These are phyloP conservation scores for Mimosa pudica DNA, from an alignment of 306 rosid species.

Conservation along the genomic window DNA sequence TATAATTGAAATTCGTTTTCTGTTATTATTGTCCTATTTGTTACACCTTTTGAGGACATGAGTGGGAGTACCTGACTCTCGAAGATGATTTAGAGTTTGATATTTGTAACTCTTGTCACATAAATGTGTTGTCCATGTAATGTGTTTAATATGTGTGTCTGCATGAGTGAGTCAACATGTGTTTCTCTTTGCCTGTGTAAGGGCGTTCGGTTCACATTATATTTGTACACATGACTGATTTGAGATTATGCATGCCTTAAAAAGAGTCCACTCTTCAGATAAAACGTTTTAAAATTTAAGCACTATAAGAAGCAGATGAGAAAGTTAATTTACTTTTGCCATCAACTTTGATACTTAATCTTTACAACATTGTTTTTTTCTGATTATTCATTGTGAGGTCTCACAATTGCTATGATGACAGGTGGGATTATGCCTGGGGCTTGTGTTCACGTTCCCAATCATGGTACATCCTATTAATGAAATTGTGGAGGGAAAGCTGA, in stretches of 20 bases:
- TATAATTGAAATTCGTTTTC: constrained; percentile 1
- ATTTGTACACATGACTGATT: not conserved
- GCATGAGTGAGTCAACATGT: not conserved
- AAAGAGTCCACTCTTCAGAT: constrained; percentile 14
- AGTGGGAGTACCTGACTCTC: constrained; percentile 16
- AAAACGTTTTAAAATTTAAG: constrained; percentile 15
- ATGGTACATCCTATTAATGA: constrained; percentile 87
- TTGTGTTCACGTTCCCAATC: constrained; percentile 82
- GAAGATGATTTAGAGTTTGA: constrained; percentile 23
- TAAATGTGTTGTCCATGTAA: not conserved
- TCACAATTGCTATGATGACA: constrained; percentile 43
- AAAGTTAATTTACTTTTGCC: constrained; percentile 9
- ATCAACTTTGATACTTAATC: not conserved
- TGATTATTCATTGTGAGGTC: constrained; percentile 27
- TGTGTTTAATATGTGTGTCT: constrained; percentile 24
- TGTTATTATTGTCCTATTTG: constrained; percentile 6
- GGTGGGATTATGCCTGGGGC: constrained; percentile 85
- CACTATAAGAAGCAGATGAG: constrained; percentile 1
- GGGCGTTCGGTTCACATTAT: not conserved
- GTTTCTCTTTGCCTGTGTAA: not conserved
- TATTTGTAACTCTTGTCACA: not conserved
- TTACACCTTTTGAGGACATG: constrained; percentile 28
- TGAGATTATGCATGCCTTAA: constrained; percentile 9
- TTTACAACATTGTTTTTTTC: not conserved
- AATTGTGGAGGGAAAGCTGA: constrained; percentile 68